Evolutionary conservation across 495 filamentous ascomycete species (phyloP).

Genomic region (Neurospora sp.): DNA sequence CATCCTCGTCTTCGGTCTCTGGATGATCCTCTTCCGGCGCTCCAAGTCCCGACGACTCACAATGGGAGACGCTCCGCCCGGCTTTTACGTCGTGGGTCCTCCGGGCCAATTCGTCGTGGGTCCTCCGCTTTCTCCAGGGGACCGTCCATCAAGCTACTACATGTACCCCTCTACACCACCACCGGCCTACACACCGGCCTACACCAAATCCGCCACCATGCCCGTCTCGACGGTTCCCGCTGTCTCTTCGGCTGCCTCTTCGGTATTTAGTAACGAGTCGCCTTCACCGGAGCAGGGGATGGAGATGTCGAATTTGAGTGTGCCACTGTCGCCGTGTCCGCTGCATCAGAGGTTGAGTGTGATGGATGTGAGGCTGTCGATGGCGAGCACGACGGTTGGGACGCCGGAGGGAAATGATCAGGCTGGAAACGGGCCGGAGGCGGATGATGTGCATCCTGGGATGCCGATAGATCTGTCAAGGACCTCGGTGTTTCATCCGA

Average conservation of each 20-base stretch:
- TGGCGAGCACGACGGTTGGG: background rate
- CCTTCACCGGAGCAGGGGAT: background rate
- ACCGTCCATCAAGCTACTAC: background rate
- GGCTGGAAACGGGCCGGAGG: background rate
- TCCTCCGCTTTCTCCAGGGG: too few species aligned
- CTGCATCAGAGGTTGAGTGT: background rate
- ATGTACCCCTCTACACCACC: background rate
- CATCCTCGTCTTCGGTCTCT: conserved; percentile 1
- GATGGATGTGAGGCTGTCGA: background rate
- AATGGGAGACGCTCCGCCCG: background rate
- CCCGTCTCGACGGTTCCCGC: background rate
- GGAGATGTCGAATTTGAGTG: background rate
- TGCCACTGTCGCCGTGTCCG: background rate
- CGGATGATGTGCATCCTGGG: background rate
- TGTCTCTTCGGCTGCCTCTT: background rate
- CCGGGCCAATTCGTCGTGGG: background rate
- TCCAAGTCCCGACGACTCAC: background rate
- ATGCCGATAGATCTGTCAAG: background rate
- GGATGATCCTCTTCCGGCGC: conserved; percentile 4
- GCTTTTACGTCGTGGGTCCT: background rate
- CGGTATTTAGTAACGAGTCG: background rate
- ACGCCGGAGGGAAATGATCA: background rate
- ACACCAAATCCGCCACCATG: background rate
- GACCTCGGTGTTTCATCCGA: background rate
- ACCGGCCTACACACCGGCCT: background rate